phyloP scores from a whole-genome alignment of 2,329 filamentous ascomycete species.

The Hymenoscyphus linearis region DNA sequence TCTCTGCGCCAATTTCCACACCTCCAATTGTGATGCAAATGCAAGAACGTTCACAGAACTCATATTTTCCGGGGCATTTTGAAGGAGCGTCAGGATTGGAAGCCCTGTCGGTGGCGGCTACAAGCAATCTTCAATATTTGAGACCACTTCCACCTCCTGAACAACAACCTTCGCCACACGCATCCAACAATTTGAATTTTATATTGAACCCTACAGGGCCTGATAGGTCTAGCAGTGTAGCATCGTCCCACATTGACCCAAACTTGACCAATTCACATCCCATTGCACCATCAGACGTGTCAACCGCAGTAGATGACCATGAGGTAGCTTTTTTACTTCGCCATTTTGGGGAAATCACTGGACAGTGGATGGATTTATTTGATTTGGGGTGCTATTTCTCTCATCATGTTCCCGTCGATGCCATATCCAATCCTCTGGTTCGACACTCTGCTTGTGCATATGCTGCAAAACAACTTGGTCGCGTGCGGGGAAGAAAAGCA shows the following conservation, averaged over 20 bases:
- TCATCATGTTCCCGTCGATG: conserved; percentile 53
- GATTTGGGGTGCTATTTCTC: conserved; percentile 54
- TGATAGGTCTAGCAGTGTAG: conserved; percentile 19
- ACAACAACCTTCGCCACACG: conserved; percentile 25
- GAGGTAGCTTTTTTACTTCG: conserved; percentile 55
- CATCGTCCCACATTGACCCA: conserved; percentile 41
- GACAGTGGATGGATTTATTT: conserved; percentile 55
- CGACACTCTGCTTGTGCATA: conserved; percentile 54
- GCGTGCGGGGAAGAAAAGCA: conserved; percentile 47
- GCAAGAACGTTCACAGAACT: conserved; percentile 20
- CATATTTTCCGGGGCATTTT: conserved; percentile 19
- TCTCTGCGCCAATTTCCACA: conserved; percentile 1
- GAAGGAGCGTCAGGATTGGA: conserved; percentile 47
- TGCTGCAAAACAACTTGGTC: conserved; percentile 55
- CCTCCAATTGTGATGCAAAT: conserved; percentile 15
- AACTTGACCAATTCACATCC: conserved; percentile 27
- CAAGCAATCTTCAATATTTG: conserved; percentile 35
- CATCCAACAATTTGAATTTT: conserved; percentile 46
- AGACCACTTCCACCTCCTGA: conserved; percentile 19
- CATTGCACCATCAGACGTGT: background rate
- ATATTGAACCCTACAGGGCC: conserved; percentile 42
- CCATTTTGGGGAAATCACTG: conserved; percentile 55
- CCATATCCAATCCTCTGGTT: conserved; percentile 42
- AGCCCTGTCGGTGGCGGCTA: conserved; percentile 47
- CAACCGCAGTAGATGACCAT: conserved; percentile 39